phyloP scores from a whole-genome alignment of 306 rosid species.

The Prosopis cineraria region DNA sequence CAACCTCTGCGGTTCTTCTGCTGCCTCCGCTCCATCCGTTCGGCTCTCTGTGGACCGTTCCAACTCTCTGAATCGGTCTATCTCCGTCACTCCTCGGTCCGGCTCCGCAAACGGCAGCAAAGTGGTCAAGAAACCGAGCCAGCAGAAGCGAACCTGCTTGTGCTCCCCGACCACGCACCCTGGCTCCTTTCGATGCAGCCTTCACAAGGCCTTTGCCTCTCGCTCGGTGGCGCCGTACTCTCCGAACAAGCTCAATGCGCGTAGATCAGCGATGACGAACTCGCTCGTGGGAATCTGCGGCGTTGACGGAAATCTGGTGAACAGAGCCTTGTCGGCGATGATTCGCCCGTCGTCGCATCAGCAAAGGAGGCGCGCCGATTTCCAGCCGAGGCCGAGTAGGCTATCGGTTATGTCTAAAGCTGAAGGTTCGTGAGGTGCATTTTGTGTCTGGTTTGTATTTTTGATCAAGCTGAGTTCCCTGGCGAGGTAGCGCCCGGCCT shows the following conservation, averaged over 20 bases:
- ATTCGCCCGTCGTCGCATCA: slow-evolving; percentile 95
- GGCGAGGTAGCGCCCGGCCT: not conserved
- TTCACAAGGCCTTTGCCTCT: slow-evolving; percentile 61
- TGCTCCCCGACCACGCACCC: slow-evolving; percentile 96
- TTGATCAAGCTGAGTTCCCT: not conserved
- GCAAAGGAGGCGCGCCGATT: slow-evolving; percentile 69
- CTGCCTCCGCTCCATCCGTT: slow-evolving; percentile 58
- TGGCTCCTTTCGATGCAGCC: slow-evolving; percentile 91
- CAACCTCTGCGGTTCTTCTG: slow-evolving; percentile 44
- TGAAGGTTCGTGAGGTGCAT: slow-evolving; percentile 31
- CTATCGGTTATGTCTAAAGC: slow-evolving; percentile 77
- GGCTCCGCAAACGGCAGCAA: slow-evolving; percentile 25
- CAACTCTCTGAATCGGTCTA: slow-evolving; percentile 56
- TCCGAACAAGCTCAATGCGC: slow-evolving; percentile 79
- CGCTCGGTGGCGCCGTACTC: slow-evolving; percentile 59
- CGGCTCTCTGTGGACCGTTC: slow-evolving; percentile 80
- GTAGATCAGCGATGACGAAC: slow-evolving; percentile 98
- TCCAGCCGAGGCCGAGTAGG: slow-evolving; percentile 78
- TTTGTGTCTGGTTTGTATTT: not conserved
- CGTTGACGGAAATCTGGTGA: slow-evolving; percentile 90
- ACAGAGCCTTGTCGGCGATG: slow-evolving; percentile 78
- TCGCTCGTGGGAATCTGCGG: slow-evolving; percentile 91
- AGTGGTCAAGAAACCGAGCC: slow-evolving; percentile 48
- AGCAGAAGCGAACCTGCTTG: slow-evolving; percentile 77
- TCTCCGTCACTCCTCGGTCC: slow-evolving; percentile 55